Evolutionary conservation across 768 basidiomycete species (phyloP).

Genomic region (Suillus subluteus): DNA sequence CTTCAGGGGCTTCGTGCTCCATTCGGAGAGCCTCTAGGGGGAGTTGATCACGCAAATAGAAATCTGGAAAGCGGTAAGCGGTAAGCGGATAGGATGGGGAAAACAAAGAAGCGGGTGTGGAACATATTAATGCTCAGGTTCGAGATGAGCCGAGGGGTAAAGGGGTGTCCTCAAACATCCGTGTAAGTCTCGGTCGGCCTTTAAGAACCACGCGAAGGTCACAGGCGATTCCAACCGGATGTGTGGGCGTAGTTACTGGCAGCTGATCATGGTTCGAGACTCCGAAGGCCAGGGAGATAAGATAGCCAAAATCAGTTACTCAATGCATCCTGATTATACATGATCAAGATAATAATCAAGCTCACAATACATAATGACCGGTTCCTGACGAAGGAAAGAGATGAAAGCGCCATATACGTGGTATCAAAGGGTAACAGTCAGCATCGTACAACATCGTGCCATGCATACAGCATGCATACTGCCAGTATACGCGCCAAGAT

Average conservation of each 20-base stretch:
- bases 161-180: slow-evolving; percentile 2
- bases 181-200: not conserved
- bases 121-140: not conserved
- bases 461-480: not conserved
- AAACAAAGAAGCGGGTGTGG: not conserved
- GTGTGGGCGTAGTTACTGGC: not conserved
- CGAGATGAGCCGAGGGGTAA: not conserved
- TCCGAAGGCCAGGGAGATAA: slow-evolving; percentile 5
- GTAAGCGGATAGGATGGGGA: slow-evolving; percentile 2
- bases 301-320: not conserved
- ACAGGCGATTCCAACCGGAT: not conserved
- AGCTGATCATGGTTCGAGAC: not conserved
- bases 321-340: not conserved
- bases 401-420: not conserved
- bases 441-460: not conserved
- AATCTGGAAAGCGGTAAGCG: not conserved
- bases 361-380: slow-evolving; percentile 16
- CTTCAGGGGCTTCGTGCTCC: not conserved
- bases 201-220: not conserved
- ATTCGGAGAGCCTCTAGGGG: not conserved
- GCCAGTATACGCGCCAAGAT: not conserved
- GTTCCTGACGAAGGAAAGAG: not conserved
- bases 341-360: slow-evolving; percentile 15
- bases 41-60: not conserved
- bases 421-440: not conserved